phyloP scores from a whole-genome alignment of 768 basidiomycete genomes.

The Termitomyces sp. region DNA sequence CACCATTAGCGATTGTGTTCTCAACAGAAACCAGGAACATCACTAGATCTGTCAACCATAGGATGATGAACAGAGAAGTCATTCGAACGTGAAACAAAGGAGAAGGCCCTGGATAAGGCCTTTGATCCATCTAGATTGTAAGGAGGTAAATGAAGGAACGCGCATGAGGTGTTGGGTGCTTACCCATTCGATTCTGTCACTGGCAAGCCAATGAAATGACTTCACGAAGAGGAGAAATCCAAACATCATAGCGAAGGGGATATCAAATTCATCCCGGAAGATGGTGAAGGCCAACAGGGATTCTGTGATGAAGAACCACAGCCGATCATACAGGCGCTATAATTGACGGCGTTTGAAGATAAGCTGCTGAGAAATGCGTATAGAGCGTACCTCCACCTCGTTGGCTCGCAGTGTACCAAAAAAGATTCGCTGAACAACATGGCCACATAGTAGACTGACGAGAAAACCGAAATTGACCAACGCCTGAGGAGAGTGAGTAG shows the following conservation, averaged over 20 bases:
- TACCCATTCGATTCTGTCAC: slow-evolving; percentile 96
- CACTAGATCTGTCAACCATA: slow-evolving; percentile 68
- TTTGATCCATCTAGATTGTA: slow-evolving; percentile 85
- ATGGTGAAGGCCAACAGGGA: slow-evolving; percentile 95
- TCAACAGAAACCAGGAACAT: slow-evolving; percentile 81
- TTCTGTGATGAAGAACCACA: slow-evolving; percentile 98
- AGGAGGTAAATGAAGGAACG: slow-evolving; percentile 7
- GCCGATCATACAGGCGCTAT: slow-evolving; percentile 89
- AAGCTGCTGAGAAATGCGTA: not conserved
- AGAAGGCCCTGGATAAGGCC: slow-evolving; percentile 80
- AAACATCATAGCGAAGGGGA: slow-evolving; percentile 91
- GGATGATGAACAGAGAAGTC: slow-evolving; percentile 61
- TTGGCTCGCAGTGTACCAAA: slow-evolving; percentile 83
- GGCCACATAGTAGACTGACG: slow-evolving; percentile 67
- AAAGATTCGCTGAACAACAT: slow-evolving; percentile 79
- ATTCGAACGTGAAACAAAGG: slow-evolving; percentile 84
- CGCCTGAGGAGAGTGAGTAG: slow-evolving; percentile 42
- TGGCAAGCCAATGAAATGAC: slow-evolving; percentile 96
- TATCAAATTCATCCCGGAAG: slow-evolving; percentile 92
- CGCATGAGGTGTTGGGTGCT: slow-evolving; percentile 2
- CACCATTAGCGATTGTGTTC: slow-evolving; percentile 69
- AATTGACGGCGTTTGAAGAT: not conserved
- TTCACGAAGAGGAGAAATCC: slow-evolving; percentile 92
- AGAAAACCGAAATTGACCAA: slow-evolving; percentile 89
- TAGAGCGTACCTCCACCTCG: slow-evolving; percentile 77